These are phyloP conservation scores for Microthlaspi erraticum DNA, from an alignment of 345 rosid genomes.

Conservation along the genomic window DNA sequence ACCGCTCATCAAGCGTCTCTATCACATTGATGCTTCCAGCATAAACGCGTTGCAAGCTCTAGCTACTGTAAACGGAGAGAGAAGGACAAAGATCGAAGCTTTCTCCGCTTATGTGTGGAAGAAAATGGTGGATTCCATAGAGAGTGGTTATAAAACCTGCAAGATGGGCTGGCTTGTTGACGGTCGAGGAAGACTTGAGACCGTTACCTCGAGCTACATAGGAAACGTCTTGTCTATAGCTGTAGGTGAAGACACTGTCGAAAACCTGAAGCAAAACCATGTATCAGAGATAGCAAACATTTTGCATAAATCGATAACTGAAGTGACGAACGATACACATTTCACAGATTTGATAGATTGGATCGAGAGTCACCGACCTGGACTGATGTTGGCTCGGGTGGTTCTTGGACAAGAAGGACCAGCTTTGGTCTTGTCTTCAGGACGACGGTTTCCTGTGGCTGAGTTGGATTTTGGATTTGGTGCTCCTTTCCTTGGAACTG, in stretches of 20 bases:
- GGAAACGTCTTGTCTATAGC: slow-evolving; percentile 80
- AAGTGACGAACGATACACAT: slow-evolving; percentile 64
- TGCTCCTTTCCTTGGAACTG: slow-evolving; percentile 66
- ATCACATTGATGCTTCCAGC: slow-evolving; percentile 59
- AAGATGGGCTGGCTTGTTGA: slow-evolving; percentile 94
- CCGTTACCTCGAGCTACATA: slow-evolving; percentile 61
- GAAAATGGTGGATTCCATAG: slow-evolving; percentile 58
- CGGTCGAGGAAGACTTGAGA: slow-evolving; percentile 61
- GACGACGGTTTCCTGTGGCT: slow-evolving; percentile 68
- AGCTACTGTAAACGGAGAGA: slow-evolving; percentile 54
- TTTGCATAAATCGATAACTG: slow-evolving; percentile 62
- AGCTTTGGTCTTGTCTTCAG: slow-evolving; percentile 76
- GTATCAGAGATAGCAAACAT: slow-evolving; percentile 59
- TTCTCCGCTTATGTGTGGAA: slow-evolving; percentile 90
- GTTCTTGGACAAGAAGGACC: slow-evolving; percentile 80
- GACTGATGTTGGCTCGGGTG: slow-evolving; percentile 67
- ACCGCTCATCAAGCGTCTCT: slow-evolving; percentile 68
- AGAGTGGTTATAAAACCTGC: slow-evolving; percentile 54
- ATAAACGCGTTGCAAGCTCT: slow-evolving; percentile 59
- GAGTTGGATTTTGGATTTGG: slow-evolving; percentile 86
- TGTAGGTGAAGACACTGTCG: slow-evolving; percentile 62
- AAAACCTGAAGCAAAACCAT: slow-evolving; percentile 55
- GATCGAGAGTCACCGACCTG: slow-evolving; percentile 87
- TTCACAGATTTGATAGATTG: slow-evolving; percentile 85
- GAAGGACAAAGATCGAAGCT: slow-evolving; percentile 79